Evolutionary conservation across 257 asterid species (phyloP).

Genomic region (Euphrasia confusa): DNA sequence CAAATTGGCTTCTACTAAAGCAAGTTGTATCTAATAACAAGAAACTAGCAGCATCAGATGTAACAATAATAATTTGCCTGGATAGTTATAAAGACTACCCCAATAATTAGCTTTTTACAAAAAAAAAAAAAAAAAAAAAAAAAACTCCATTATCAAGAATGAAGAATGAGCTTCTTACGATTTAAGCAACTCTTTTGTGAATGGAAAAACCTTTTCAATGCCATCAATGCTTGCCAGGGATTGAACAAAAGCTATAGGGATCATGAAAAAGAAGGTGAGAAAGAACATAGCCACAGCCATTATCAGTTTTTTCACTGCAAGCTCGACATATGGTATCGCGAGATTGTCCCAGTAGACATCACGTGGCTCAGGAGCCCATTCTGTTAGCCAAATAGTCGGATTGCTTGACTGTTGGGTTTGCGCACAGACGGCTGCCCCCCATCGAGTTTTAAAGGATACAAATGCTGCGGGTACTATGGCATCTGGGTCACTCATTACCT

Average conservation of each 20-base stretch:
- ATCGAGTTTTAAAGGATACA: constrained; percentile 80
- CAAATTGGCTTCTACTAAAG: too few species aligned
- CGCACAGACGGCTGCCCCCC: constrained; percentile 98
- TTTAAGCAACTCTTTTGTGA: constrained; percentile 66
- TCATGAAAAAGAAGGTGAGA: constrained; percentile 87
- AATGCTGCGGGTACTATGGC: constrained; percentile 89
- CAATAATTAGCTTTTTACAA: background rate
- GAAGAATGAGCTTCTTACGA: constrained; percentile 39
- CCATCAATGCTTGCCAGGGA: constrained; percentile 87
- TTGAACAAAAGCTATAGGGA: constrained; percentile 87
- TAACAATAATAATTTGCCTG: background rate
- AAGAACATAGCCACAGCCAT: constrained; percentile 71
- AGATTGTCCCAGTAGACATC: constrained; percentile 92
- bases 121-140: background rate
- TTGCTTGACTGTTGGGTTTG: constrained; percentile 90
- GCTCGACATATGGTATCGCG: constrained; percentile 82
- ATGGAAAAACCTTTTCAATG: constrained; percentile 69
- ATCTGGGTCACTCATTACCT: constrained; percentile 62
- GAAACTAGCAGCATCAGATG: too few species aligned
- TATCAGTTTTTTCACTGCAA: constrained; percentile 55
- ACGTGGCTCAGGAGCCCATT: constrained; percentile 98
- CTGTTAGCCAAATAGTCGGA: constrained; percentile 88
- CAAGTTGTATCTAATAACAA: too few species aligned
- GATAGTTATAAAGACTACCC: background rate
- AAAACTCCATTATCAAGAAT: background rate